Evolutionary conservation across 768 basidiomycete genomes (phyloP).

Genomic region (Trametes elegans): DNA sequence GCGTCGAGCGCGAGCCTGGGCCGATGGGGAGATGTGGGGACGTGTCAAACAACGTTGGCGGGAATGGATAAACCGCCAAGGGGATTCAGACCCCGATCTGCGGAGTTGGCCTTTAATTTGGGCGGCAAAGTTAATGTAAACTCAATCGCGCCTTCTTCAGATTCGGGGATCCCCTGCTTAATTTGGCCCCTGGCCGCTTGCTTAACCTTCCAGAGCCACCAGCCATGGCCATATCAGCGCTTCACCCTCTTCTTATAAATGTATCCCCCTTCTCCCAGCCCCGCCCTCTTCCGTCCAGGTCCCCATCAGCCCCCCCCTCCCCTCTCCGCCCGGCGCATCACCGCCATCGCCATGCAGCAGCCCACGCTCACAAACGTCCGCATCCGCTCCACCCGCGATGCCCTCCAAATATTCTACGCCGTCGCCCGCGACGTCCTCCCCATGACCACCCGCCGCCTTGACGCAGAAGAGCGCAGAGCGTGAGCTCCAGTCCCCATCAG

Average conservation of each 20-base stretch:
- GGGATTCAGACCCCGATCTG: constrained; percentile 25
- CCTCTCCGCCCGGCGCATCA: constrained; percentile 22
- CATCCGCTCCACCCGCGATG: constrained; percentile 76
- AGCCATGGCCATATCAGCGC: constrained; percentile 3
- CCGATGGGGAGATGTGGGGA: constrained; percentile 2
- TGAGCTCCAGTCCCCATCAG: not conserved
- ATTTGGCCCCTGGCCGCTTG: constrained; percentile 10
- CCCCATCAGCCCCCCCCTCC: constrained; percentile 25
- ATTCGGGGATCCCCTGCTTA: constrained; percentile 32
- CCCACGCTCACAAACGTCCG: constrained; percentile 76
- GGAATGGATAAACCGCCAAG: not conserved
- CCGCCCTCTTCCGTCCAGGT: constrained; percentile 22
- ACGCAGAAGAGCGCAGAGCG: constrained; percentile 69
- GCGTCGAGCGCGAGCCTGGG: not conserved
- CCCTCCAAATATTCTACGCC: constrained; percentile 78
- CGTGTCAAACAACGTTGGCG: constrained; percentile 16
- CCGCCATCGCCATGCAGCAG: too few species aligned
- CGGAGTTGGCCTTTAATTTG: constrained; percentile 21
- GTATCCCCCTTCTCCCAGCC: constrained; percentile 19
- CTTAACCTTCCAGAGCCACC: constrained; percentile 13
- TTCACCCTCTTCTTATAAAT: constrained; percentile 27
- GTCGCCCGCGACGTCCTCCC: constrained; percentile 68
- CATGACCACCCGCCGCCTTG: constrained; percentile 77
- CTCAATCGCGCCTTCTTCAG: constrained; percentile 41
- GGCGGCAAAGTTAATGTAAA: constrained; percentile 59